A percentile compares a stretch with the other conserved stretches of the same genome.
These are phyloP conservation scores for Saccharomycopsis hybrid DNA, from an alignment of 1,139 yeast genomes.

Conservation along the genomic window DNA sequence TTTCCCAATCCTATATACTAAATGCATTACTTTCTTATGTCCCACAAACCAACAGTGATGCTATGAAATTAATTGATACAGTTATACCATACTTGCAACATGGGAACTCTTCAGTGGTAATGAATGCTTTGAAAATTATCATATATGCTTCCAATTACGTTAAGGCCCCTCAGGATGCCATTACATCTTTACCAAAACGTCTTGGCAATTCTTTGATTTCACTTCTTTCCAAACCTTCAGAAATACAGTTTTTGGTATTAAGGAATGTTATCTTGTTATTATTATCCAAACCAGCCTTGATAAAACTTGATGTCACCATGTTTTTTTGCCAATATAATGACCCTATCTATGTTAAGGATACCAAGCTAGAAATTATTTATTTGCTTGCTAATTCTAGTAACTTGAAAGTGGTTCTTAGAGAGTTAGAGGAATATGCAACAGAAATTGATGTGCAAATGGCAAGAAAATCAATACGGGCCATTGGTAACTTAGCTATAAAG, in stretches of 20 bases:
- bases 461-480: slow-evolving; percentile 79
- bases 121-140: slow-evolving; percentile 68
- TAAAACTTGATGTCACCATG: slow-evolving; percentile 62
- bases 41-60: slow-evolving; percentile 63
- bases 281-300: slow-evolving; percentile 56
- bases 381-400: slow-evolving; percentile 65
- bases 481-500: slow-evolving; percentile 83
- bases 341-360: slow-evolving; percentile 82
- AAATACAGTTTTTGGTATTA: slow-evolving; percentile 74
- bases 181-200: slow-evolving; percentile 51
- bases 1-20: slow-evolving; percentile 73
- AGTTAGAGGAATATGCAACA: slow-evolving; percentile 78
- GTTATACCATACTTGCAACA: slow-evolving; percentile 72
- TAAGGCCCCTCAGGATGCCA: slow-evolving; percentile 30
- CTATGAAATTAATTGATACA: slow-evolving; percentile 60
- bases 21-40: slow-evolving; percentile 63
- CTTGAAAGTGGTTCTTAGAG: slow-evolving; percentile 57
- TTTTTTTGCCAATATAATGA: slow-evolving; percentile 82
- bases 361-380: slow-evolving; percentile 82
- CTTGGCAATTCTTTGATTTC: slow-evolving; percentile 70
- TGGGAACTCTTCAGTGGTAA: slow-evolving; percentile 74
- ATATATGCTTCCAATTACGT: slow-evolving; percentile 71
- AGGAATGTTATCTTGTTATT: slow-evolving; percentile 74
- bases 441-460: slow-evolving; percentile 85
- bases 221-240: slow-evolving; percentile 70